Conservation (phyloP, 129 eudicot species). For the Artemisia annua region DNA sequence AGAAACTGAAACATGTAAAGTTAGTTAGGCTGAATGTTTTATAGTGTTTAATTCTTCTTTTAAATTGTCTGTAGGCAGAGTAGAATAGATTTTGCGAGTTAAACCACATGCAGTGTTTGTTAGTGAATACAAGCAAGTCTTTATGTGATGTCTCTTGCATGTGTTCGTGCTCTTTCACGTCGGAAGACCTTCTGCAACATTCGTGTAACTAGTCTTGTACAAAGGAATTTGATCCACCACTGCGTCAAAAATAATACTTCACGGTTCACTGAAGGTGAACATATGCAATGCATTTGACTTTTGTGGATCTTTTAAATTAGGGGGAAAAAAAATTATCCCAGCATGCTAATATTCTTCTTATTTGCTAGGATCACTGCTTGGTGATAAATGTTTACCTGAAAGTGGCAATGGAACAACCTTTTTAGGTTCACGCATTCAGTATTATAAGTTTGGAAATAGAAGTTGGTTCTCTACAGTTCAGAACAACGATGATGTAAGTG, state of each 20-base stretch:
- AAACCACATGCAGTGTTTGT: not conserved
- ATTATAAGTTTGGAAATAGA: constrained; percentile 25
- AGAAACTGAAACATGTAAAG: too few relatives aligned
- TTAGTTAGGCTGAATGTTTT: not conserved
- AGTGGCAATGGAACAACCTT: constrained; percentile 15
- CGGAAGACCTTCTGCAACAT: constrained; percentile 25
- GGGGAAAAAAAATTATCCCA: not conserved
- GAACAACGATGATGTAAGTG: constrained; percentile 24
- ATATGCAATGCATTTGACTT: not conserved
- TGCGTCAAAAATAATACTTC: not conserved
- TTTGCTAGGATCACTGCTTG: constrained; percentile 36
- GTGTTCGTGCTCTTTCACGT: constrained; percentile 37
- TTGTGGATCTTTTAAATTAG: not conserved
- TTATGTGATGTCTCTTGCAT: constrained; percentile 34
- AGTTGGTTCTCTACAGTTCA: constrained; percentile 39
- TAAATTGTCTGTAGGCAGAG: constrained; percentile 11
- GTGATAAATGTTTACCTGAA: constrained; percentile 6
- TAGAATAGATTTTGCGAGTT: constrained; percentile 19
- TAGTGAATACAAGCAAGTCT: constrained; percentile 14
- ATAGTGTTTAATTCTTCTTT: not conserved
- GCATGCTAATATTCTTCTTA: constrained; percentile 12
- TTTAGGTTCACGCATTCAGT: constrained; percentile 19
- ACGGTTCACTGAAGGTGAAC: constrained; percentile 23
- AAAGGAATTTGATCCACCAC: constrained; percentile 19
- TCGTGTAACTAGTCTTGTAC: constrained; percentile 5